phyloP scores from a whole-genome alignment of 352 stramenopile species.

The Globisporangium emineosum region DNA sequence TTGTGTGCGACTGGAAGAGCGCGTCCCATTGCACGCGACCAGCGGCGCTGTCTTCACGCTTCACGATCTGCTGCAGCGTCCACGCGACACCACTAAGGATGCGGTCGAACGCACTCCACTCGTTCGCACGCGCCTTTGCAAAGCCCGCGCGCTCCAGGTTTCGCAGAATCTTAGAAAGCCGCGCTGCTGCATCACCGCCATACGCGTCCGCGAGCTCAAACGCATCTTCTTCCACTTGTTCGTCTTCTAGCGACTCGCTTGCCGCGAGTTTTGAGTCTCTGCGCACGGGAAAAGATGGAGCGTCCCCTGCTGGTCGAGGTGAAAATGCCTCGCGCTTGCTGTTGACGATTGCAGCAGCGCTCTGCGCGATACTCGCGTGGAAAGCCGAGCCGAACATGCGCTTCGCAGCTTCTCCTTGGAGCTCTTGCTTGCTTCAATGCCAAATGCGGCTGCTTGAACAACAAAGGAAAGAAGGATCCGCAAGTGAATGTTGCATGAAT shows the following conservation, averaged over 20 bases:
- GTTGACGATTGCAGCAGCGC: not conserved
- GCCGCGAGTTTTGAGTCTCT: not conserved
- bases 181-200: constrained; percentile 27
- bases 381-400: constrained; percentile 8
- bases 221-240: constrained; percentile 13
- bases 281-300: not conserved
- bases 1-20: constrained; percentile 57
- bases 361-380: constrained; percentile 4
- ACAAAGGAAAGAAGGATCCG: constrained; percentile 10
- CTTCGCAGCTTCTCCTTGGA: not conserved
- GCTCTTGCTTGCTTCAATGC: constrained; percentile 1
- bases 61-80: constrained; percentile 58
- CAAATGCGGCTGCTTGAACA: constrained; percentile 4
- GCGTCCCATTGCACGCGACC: constrained; percentile 66
- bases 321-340: not conserved
- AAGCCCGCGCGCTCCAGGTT: constrained; percentile 40
- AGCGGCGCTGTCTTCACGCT: constrained; percentile 33
- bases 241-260: not conserved
- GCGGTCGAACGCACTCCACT: constrained; percentile 62
- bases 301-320: not conserved
- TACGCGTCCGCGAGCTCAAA: constrained; percentile 39
- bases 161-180: constrained; percentile 29
- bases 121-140: constrained; percentile 30
- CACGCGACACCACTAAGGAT: constrained; percentile 54
- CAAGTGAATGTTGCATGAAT: not conserved